These are phyloP conservation scores for Penicillium sp. DNA, from an alignment of 2,329 filamentous ascomycete genomes.

Conservation along the genomic window DNA sequence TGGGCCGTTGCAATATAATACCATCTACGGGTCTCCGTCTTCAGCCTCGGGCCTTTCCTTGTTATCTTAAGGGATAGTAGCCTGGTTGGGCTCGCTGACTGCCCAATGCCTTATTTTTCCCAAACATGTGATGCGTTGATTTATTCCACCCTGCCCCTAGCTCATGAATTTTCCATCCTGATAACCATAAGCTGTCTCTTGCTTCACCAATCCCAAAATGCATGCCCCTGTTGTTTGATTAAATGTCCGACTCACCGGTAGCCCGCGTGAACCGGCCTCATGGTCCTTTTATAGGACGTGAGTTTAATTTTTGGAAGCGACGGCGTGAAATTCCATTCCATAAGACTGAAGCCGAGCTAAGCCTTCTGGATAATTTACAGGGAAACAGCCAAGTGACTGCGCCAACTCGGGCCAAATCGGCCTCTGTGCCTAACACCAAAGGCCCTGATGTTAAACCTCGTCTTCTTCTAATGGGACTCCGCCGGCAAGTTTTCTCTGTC, in stretches of 20 bases:
- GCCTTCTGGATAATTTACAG: slow-evolving; percentile 38
- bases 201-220: not conserved
- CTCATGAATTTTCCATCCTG: not conserved
- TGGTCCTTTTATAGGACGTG: slow-evolving; percentile 19
- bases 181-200: not conserved
- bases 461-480: slow-evolving; percentile 89
- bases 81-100: slow-evolving; percentile 3
- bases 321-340: slow-evolving; percentile 6
- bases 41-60: not conserved
- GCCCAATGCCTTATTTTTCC: slow-evolving; percentile 1
- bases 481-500: slow-evolving; percentile 62
- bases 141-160: not conserved
- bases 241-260: slow-evolving; percentile 6
- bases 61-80: not conserved
- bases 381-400: slow-evolving; percentile 27
- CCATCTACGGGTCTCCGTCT: slow-evolving; percentile 2
- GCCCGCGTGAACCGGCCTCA: slow-evolving; percentile 17
- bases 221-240: slow-evolving; percentile 1
- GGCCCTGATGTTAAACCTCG: slow-evolving; percentile 70
- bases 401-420: slow-evolving; percentile 28
- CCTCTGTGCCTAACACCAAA: slow-evolving; percentile 40
- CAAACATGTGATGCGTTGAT: slow-evolving; percentile 14
- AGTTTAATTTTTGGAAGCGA: slow-evolving; percentile 12
- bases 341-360: slow-evolving; percentile 38
- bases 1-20: not conserved